phyloP scores from a whole-genome alignment of 495 filamentous ascomycete genomes.

The Podospora sp. region DNA sequence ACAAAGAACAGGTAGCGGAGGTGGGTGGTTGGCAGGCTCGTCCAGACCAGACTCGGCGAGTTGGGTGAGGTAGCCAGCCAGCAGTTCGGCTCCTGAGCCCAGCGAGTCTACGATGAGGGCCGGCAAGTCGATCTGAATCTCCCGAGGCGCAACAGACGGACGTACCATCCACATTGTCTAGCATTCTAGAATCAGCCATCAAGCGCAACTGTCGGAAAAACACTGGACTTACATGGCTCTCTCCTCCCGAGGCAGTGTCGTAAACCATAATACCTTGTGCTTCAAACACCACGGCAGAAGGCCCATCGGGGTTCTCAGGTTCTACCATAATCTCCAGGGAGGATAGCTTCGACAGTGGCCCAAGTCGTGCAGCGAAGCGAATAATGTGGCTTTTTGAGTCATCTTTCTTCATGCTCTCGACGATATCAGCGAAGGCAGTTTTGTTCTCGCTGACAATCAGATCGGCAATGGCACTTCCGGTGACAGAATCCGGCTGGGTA shows the following conservation, averaged over 20 bases:
- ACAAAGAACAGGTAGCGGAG: slow-evolving; percentile 86
- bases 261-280: slow-evolving; percentile 98
- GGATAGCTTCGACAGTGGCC: slow-evolving; percentile 69
- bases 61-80: slow-evolving; percentile 88
- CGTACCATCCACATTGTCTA: slow-evolving; percentile 99
- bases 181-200: slow-evolving; percentile 27
- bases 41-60: slow-evolving; percentile 83
- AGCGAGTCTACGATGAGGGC: slow-evolving; percentile 88
- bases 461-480: slow-evolving; percentile 77
- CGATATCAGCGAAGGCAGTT: slow-evolving; percentile 74
- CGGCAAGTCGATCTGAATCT: slow-evolving; percentile 94
- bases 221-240: slow-evolving; percentile 76
- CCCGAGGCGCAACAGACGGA: slow-evolving; percentile 82
- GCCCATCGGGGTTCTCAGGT: slow-evolving; percentile 46
- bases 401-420: slow-evolving; percentile 88
- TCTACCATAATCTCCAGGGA: slow-evolving; percentile 52
- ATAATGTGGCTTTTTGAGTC: slow-evolving; percentile 91
- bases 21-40: slow-evolving; percentile 80
- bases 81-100: slow-evolving; percentile 89
- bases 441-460: slow-evolving; percentile 75
- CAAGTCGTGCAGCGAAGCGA: slow-evolving; percentile 78
- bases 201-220: slow-evolving; percentile 8
- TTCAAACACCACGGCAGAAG: slow-evolving; percentile 74
- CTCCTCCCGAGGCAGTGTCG: slow-evolving; percentile 80
- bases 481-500: slow-evolving; percentile 69